Base-by-base conservation (phyloP, 2,329 filamentous ascomycete genomes). In the Aureobasidium sp. region DNA sequence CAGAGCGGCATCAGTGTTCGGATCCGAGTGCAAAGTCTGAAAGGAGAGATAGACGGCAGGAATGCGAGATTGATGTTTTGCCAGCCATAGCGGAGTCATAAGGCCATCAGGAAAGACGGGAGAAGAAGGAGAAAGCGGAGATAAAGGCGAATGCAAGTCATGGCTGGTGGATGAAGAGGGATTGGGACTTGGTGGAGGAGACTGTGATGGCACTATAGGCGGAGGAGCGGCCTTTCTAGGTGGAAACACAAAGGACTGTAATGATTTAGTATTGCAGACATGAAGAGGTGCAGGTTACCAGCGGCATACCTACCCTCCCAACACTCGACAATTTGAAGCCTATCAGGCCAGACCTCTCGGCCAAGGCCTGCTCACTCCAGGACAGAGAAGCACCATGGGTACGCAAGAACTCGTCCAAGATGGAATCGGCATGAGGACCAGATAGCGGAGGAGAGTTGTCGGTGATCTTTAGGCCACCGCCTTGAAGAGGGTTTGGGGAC, bases 21-120 rank as follows among this genome's bases (percentile, higher is more conserved):
- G 78, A 68, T 95, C 88, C 27, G 86, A 83, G 4, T 83, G 85
- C 62, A 97, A 83, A 39, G 82, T 81, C 71, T 95, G 96, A 75
- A 95, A 94, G 66, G 87, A 88, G 36, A 96, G 74, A 67, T 90
- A 87, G 30, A 90, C 82, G 64, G 90, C 89, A 1, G 93, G 93
- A 27, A 97, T 81, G 21, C 91, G 79, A 57, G 88, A 80, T 70
- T 96, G 92, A 72, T 97, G 93, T 73, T 97, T 99, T 63, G 84
- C 83, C 60, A 96, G 80, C 93, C 93, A 99, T 64, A 84, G 76
- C 25, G 87, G 82, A 63, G 91, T 85, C 72, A 97, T 85, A 62
- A 97, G 78, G 5, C 93, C 94, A 75, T 97, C 94, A 8, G 93
- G 92, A 71, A 94, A 97, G 3, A 95, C 81, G 2, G 85, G 80